phyloP scores from a whole-genome alignment of 176 grass and related monocot species.

The Alloteropsis semialata region DNA sequence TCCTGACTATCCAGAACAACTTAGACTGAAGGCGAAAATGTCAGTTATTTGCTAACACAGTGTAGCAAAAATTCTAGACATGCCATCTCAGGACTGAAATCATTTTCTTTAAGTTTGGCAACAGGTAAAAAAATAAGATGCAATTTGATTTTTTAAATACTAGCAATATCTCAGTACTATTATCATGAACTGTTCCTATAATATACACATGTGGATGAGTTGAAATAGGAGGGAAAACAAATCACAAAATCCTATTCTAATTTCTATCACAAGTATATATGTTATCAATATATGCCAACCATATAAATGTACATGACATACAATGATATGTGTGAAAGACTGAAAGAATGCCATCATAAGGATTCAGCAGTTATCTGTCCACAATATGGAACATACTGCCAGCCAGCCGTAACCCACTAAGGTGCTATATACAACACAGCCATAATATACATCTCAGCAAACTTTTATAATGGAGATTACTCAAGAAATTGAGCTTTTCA shows the following conservation, averaged over 20 bases:
- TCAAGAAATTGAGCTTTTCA: conserved; percentile 8
- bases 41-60: background rate
- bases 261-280: background rate
- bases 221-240: background rate
- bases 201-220: background rate
- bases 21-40: background rate
- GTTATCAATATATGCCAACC: background rate
- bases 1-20: background rate
- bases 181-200: background rate
- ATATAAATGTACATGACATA: background rate
- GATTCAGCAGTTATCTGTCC: background rate
- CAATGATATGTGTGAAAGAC: background rate
- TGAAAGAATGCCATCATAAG: background rate
- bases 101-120: background rate
- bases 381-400: background rate
- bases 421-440: background rate
- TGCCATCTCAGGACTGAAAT: background rate
- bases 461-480: background rate
- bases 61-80: background rate
- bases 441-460: background rate
- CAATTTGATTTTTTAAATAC: background rate
- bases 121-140: background rate
- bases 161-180: background rate
- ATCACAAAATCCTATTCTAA: background rate
- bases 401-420: background rate